Conservation (phyloP, 78 protist species). For the Emiliania huxleyi region DNA sequence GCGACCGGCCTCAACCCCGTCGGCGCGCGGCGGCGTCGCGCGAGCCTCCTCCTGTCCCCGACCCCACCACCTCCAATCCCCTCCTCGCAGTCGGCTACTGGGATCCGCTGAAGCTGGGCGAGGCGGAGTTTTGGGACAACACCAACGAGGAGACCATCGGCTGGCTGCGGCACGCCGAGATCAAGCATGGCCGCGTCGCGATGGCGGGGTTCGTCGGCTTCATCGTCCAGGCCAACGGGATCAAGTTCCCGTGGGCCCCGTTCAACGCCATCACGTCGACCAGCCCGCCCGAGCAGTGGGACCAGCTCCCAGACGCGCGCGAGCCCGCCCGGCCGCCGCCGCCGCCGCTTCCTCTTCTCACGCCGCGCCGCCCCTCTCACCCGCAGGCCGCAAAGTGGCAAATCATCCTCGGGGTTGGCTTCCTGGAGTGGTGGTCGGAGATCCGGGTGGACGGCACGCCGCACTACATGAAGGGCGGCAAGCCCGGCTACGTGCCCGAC, state of each 20-base stretch:
- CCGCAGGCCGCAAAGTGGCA: neutral
- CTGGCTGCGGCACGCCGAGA: neutral
- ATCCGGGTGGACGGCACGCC: neutral
- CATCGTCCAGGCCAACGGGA: neutral
- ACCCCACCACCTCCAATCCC: too few relatives aligned
- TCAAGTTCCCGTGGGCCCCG: neutral
- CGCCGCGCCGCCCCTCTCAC: neutral
- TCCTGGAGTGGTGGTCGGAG: slow-evolving; percentile 22
- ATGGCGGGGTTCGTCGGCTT: neutral
- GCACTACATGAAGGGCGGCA: slow-evolving; percentile 17
- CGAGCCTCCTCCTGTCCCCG: too few relatives aligned
- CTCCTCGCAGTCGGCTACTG: neutral
- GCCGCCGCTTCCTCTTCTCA: too few relatives aligned
- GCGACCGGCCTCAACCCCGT: slow-evolving; percentile 10
- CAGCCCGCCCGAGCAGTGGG: neutral
- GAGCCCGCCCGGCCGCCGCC: neutral
- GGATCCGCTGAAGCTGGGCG: neutral
- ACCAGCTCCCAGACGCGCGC: neutral
- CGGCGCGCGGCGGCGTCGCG: too few relatives aligned
- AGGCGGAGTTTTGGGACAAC: neutral
- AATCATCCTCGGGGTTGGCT: neutral
- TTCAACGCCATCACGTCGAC: neutral
- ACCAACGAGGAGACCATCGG: slow-evolving; percentile 1
- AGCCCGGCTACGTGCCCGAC: neutral
- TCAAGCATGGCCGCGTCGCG: slow-evolving; percentile 28